phyloP scores from a whole-genome alignment of 768 basidiomycete genomes.

The Boletus edulis region DNA sequence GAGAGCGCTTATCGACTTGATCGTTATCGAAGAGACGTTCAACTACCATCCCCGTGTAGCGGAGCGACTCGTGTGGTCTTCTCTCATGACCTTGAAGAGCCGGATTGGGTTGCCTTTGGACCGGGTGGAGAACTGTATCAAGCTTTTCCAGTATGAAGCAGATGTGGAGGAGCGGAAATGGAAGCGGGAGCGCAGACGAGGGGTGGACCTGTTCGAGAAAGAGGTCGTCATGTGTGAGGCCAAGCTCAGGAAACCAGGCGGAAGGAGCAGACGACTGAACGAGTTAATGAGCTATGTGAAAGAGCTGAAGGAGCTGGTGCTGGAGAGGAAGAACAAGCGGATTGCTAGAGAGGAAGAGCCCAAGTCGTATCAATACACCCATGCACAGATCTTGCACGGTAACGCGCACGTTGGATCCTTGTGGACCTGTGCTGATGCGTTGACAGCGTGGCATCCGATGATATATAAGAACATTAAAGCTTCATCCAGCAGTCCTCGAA shows the following conservation, averaged over 20 bases:
- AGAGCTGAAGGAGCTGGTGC: constrained; percentile 74
- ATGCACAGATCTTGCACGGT: constrained; percentile 94
- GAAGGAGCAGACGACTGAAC: constrained; percentile 77
- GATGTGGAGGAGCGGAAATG: constrained; percentile 93
- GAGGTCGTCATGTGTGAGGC: constrained; percentile 83
- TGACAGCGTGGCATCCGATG: constrained; percentile 85
- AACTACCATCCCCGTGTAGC: constrained; percentile 85
- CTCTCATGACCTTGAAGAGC: constrained; percentile 89
- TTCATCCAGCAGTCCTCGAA: constrained; percentile 81
- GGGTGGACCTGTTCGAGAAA: constrained; percentile 77
- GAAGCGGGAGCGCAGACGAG: constrained; percentile 75
- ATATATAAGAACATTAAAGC: constrained; percentile 82
- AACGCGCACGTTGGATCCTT: constrained; percentile 22
- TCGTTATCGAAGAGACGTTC: constrained; percentile 87
- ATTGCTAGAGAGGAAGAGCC: constrained; percentile 44
- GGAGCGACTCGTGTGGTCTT: constrained; percentile 90
- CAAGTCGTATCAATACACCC: constrained; percentile 83
- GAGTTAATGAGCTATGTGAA: constrained; percentile 82
- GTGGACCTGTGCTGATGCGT: constrained; percentile 4
- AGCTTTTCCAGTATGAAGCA: constrained; percentile 98
- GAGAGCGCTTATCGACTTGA: constrained; percentile 84
- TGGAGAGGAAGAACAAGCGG: constrained; percentile 55
- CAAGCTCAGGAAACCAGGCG: constrained; percentile 83
- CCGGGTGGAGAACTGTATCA: constrained; percentile 99
- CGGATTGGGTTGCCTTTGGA: constrained; percentile 58